These are phyloP conservation scores for Biscogniauxia marginata DNA, from an alignment of 2,329 filamentous ascomycete species.

Conservation along the genomic window DNA sequence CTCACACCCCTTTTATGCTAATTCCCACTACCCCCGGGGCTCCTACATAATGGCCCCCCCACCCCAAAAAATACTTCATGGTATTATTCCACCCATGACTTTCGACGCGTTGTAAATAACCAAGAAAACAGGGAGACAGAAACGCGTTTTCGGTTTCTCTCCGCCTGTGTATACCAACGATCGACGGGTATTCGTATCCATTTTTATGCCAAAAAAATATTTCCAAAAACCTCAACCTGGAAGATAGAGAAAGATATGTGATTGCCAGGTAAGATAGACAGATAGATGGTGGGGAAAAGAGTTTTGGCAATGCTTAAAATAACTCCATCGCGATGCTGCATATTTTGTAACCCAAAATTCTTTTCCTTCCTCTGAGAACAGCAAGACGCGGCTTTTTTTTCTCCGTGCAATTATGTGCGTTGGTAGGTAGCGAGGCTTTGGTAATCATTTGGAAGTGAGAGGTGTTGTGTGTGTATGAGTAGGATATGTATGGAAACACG, in stretches of 20 bases:
- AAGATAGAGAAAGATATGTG: not conserved
- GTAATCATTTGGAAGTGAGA: slow-evolving; percentile 1
- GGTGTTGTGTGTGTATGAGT: not conserved
- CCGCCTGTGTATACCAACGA: not conserved
- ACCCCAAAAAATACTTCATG: not conserved
- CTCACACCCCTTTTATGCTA: not conserved
- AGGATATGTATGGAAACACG: slow-evolving; percentile 9
- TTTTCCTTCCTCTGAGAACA: not conserved
- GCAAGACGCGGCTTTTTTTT: not conserved
- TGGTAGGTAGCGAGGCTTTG: not conserved
- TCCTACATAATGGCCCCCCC: not conserved
- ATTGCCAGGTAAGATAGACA: not conserved
- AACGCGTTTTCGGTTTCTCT: not conserved
- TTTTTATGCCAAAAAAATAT: not conserved
- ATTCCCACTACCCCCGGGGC: not conserved
- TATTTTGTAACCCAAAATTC: not conserved
- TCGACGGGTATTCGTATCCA: not conserved
- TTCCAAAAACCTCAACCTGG: too few species aligned
- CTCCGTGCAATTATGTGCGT: not conserved
- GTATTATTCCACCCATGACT: not conserved
- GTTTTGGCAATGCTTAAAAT: not conserved
- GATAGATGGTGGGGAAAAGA: not conserved
- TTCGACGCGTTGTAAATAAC: not conserved
- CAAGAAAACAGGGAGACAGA: not conserved
- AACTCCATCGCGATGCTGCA: not conserved